Evolutionary conservation across 2,329 filamentous ascomycete species (phyloP), one percentile per base, ranked within the genome.

Genomic region (Cercospora sojina): DNA sequence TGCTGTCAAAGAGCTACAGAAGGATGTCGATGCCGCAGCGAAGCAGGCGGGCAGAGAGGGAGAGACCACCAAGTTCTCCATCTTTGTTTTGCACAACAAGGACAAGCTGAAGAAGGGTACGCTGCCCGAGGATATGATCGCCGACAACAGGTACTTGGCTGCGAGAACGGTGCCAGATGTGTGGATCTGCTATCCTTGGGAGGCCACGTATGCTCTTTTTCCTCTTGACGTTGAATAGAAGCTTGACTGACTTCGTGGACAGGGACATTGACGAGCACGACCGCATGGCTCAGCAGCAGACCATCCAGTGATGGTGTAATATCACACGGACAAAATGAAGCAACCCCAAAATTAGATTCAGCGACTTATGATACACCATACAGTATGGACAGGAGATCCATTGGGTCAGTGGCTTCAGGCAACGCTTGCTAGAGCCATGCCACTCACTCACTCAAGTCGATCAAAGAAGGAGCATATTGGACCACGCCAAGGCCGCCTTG

Each of bases 181-280:
- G 71, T 99, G 95, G 95, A 98, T 98, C 79, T 96, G 92, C 85
- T 99, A 99, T 82, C 95, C 95, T 16, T 99, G 95, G 95, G 95
- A 98, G 83, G 95, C 95, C 51, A 90, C 82, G 84, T 66, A 29
- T 62, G 43, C 7, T 62, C n/a, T n/a, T 16, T 41, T n/a, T n/a
- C 1, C 35, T 41, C 35, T n/a, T 5, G 16, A n/a, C 5, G 3
- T 7, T 41, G 35, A n/a, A 41, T 8, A 41, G 35, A 41, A 16
- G 35, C 6, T n/a, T n/a, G 16, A 23, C 58, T 65, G 35, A 65
- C 64, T 51, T 61, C 2, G 13, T n/a, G n/a, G 32, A 4, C 43
- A 66, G 64, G 23, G 91, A 97, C 78, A 97, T 98, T 76, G 92
- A 96, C 29, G 91, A 93, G 85, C 94, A 97, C 78, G 94, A 98